These are phyloP conservation scores for Gossypium schwendimanii DNA, from an alignment of 441 rosid species.

Conservation along the genomic window DNA sequence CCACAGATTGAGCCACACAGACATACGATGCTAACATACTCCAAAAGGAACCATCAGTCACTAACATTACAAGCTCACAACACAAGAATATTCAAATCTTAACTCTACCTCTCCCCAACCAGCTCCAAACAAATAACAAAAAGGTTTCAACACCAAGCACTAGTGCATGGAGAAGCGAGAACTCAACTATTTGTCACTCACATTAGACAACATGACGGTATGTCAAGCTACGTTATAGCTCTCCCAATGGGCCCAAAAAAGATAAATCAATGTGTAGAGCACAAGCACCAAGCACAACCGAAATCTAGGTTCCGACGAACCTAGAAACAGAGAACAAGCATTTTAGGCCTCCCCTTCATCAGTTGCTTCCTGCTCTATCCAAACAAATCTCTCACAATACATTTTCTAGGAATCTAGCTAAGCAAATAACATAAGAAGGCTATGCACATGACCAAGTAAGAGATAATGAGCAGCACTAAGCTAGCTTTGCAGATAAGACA, in stretches of 20 bases:
- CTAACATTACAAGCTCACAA: neutral
- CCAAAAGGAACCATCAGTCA: neutral
- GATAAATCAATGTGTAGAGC: neutral
- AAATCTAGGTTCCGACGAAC: neutral
- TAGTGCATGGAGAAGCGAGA: neutral
- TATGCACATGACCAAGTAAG: neutral
- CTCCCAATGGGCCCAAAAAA: neutral
- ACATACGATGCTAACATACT: neutral
- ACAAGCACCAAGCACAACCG: neutral
- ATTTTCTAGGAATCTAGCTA: neutral
- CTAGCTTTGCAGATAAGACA: neutral
- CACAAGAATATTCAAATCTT: neutral
- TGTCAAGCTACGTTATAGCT: neutral
- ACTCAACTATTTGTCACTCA: neutral
- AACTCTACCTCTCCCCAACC: neutral
- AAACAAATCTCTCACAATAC: constrained; percentile 6
- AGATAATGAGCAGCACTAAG: neutral
- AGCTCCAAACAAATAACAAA: neutral
- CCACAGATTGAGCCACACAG: neutral
- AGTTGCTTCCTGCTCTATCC: neutral
- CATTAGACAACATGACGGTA: neutral
- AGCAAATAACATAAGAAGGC: neutral
- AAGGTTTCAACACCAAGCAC: neutral
- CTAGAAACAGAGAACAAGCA: neutral
- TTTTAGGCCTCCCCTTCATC: neutral